A percentile compares a stretch with the other conserved stretches of the same genome.
phyloP scores from a whole-genome alignment of 495 filamentous ascomycete species.

The Parathielavia appendiculata region DNA sequence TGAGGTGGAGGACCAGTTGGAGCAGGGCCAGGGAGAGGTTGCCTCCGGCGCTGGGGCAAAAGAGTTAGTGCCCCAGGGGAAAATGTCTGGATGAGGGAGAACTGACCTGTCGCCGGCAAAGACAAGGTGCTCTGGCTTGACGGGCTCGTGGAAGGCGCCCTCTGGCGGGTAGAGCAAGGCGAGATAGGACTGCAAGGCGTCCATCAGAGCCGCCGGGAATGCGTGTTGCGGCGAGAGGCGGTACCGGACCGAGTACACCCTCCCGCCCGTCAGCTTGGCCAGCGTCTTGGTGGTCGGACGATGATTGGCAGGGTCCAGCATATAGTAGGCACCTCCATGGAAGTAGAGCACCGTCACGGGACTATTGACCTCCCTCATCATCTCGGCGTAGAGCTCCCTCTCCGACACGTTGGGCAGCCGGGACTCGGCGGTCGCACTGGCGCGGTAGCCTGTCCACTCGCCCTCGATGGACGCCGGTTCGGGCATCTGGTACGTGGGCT shows the following conservation, averaged over 20 bases:
- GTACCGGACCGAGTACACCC: slow-evolving; percentile 77
- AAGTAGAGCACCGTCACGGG: slow-evolving; percentile 76
- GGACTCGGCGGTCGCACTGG: slow-evolving; percentile 50
- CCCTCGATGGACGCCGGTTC: slow-evolving; percentile 59
- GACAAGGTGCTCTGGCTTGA: slow-evolving; percentile 66
- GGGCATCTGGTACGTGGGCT: slow-evolving; percentile 46
- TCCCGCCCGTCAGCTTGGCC: slow-evolving; percentile 49
- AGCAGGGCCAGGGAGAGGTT: slow-evolving; percentile 68
- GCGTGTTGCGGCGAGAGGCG: slow-evolving; percentile 78
- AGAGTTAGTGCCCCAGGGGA: neutral
- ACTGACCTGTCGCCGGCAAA: slow-evolving; percentile 66
- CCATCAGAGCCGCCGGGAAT: slow-evolving; percentile 78
- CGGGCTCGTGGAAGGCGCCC: slow-evolving; percentile 63
- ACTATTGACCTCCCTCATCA: slow-evolving; percentile 65
- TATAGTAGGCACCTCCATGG: slow-evolving; percentile 81
- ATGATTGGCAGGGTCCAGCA: slow-evolving; percentile 73
- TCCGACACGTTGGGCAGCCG: slow-evolving; percentile 58
- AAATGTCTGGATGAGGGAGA: neutral
- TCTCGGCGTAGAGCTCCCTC: slow-evolving; percentile 60
- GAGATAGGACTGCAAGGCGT: slow-evolving; percentile 78
- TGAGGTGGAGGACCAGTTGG: slow-evolving; percentile 67
- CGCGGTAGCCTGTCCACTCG: slow-evolving; percentile 81
- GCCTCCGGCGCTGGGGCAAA: slow-evolving; percentile 62
- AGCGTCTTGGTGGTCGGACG: slow-evolving; percentile 42
- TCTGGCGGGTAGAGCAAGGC: slow-evolving; percentile 74